phyloP scores from a whole-genome alignment of 352 stramenopile genomes.

The Globisporangium sylvaticum region DNA sequence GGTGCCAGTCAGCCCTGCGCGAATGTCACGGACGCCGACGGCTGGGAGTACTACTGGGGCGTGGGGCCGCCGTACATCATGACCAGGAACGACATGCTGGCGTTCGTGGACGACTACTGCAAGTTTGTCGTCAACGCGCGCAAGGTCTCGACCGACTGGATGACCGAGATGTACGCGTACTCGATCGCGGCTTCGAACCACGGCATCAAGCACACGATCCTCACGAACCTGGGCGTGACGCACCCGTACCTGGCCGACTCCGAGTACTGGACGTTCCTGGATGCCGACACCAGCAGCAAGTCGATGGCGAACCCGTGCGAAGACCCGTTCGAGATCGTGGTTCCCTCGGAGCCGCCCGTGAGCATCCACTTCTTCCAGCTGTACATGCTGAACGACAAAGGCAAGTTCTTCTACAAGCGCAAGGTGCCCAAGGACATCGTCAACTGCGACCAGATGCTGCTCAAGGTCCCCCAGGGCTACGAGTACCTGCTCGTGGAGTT shows the following conservation, averaged over 20 bases:
- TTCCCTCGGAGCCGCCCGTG: conserved; percentile 35
- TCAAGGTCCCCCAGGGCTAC: conserved; percentile 13
- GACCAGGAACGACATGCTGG: conserved; percentile 34
- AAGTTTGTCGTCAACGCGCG: conserved; percentile 34
- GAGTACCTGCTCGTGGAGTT: conserved; percentile 18
- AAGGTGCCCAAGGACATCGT: conserved; percentile 19
- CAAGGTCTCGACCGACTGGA: conserved; percentile 37
- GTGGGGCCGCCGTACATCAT: conserved; percentile 54
- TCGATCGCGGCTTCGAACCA: conserved; percentile 42
- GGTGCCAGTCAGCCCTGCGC: conserved; percentile 21
- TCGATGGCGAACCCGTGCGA: conserved; percentile 33
- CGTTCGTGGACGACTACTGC: conserved; percentile 49
- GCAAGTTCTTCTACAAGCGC: conserved; percentile 24
- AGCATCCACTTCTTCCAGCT: conserved; percentile 47
- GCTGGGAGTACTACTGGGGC: conserved; percentile 37
- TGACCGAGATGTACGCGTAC: conserved; percentile 61
- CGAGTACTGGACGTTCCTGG: conserved; percentile 47
- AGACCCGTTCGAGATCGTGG: conserved; percentile 27
- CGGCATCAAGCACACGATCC: conserved; percentile 47
- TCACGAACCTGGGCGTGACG: conserved; percentile 39
- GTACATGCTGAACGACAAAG: conserved; percentile 18
- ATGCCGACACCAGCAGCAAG: conserved; percentile 11
- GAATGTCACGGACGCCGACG: conserved; percentile 28
- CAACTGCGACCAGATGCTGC: conserved; percentile 17
- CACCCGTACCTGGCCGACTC: conserved; percentile 27